phyloP scores from a whole-genome alignment of 768 basidiomycete species.

The Leccinellum rugosiceps region DNA sequence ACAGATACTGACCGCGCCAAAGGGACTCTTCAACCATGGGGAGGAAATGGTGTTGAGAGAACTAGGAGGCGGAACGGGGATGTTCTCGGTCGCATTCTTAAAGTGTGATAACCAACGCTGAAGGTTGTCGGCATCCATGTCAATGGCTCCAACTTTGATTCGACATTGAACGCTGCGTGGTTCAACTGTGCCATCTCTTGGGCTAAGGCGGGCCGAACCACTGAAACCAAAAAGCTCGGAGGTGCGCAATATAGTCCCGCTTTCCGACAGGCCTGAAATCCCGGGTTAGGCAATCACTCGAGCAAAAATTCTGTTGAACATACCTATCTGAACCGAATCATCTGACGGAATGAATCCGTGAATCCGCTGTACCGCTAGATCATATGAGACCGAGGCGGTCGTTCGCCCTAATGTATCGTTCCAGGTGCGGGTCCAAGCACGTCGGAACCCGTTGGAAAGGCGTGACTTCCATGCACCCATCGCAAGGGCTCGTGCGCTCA shows the following conservation, averaged over 20 bases:
- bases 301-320: slow-evolving; percentile 3
- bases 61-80: background rate
- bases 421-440: slow-evolving; percentile 69
- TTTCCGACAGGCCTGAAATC: slow-evolving; percentile 21
- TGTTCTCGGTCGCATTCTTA: slow-evolving; percentile 2
- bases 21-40: slow-evolving; percentile 30
- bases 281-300: background rate
- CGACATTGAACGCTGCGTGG: slow-evolving; percentile 48
- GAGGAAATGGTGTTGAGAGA: slow-evolving; percentile 11
- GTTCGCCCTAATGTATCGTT: slow-evolving; percentile 67
- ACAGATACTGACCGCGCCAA: slow-evolving; percentile 19
- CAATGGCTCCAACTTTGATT: slow-evolving; percentile 45
- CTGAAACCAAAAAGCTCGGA: slow-evolving; percentile 44
- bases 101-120: slow-evolving; percentile 13
- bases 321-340: slow-evolving; percentile 28
- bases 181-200: slow-evolving; percentile 52
- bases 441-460: slow-evolving; percentile 53
- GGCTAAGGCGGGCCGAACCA: slow-evolving; percentile 55
- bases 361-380: slow-evolving; percentile 47
- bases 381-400: slow-evolving; percentile 52
- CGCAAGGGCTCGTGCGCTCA: slow-evolving; percentile 37
- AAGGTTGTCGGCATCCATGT: slow-evolving; percentile 44
- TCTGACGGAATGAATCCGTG: slow-evolving; percentile 38
- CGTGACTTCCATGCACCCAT: slow-evolving; percentile 66
- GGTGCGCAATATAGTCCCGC: slow-evolving; percentile 41